Evolutionary conservation across 495 filamentous ascomycete genomes (phyloP), one percentile per base, ranked within the genome.

Genomic region (Jackrogersella minutella): DNA sequence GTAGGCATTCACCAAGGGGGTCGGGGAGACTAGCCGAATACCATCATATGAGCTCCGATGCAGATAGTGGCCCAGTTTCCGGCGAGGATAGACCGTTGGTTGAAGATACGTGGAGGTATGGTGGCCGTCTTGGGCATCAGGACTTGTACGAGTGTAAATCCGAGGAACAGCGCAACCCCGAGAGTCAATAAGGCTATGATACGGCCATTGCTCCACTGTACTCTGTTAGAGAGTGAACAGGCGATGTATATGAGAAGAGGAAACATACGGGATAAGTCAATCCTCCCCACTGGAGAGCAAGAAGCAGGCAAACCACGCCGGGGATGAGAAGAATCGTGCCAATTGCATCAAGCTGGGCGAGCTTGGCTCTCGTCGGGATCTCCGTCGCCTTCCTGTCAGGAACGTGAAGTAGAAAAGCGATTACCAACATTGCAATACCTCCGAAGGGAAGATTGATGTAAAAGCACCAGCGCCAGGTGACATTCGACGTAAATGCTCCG

Each of bases 231-330:
- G 16, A 26, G 10, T 10, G 14, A 17, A n/a, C 11, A 3, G 31
- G 26, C 37, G 5, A 13, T 5, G 11, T 24, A 52, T 11, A 39
- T n/a, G 24, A 36, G 9, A 36, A 1, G 41, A 41, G 2, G 16
- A 5, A 14, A 40, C 62, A 24, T 56, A 73, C 70, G 0, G 74
- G 63, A 47, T 93, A 91, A 21, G 76, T 84, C 7, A 81, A 79
- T 0, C 90, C 91, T 47, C 91, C 91, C 92, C 91, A 95, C 68
- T 94, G 89, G 8, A 96, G 79, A 0, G 90, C 91, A 2, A 96
- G 78, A 26, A 93, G 69, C 7, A 93, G 74, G 62, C 85, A 88
- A 43, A 93, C 77, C 5, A 92, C 82, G n/a, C 79, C 81, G 2
- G 91, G 90, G 2, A 94, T 68, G 67, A 94, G 86, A 55, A 87